phyloP scores from a whole-genome alignment of 2,329 filamentous ascomycete species.

The Capronia epimyces region DNA sequence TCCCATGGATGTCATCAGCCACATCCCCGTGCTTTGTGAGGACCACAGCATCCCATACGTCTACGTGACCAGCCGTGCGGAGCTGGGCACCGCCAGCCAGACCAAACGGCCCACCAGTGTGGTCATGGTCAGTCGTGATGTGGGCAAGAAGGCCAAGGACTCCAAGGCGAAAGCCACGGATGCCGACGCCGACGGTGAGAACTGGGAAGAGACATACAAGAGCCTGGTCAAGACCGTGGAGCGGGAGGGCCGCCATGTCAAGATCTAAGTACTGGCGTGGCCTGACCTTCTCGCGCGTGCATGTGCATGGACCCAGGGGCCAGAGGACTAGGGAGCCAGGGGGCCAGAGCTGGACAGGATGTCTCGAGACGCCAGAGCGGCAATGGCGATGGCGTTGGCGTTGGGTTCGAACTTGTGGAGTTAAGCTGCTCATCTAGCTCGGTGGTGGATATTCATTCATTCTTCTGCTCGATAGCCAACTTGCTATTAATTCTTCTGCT shows the following conservation, averaged over 20 bases:
- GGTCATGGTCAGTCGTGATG: constrained; percentile 67
- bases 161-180: constrained; percentile 44
- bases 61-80: constrained; percentile 85
- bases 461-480: too few species aligned
- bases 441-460: too few species aligned
- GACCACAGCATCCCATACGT: constrained; percentile 97
- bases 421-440: too few species aligned
- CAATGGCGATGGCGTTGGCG: too few species aligned
- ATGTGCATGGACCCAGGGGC: too few species aligned
- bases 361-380: too few species aligned
- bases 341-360: too few species aligned
- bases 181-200: constrained; percentile 37
- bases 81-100: constrained; percentile 85
- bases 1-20: constrained; percentile 96
- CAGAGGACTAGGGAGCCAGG: too few species aligned
- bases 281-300: too few species aligned
- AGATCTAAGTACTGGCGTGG: constrained; percentile 38
- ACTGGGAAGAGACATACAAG: constrained; percentile 50
- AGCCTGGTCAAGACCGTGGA: constrained; percentile 55
- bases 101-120: constrained; percentile 97
- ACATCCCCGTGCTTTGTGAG: constrained; percentile 96
- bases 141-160: constrained; percentile 44
- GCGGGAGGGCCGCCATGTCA: constrained; percentile 55
- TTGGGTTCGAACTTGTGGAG: too few species aligned
- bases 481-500: too few species aligned